Percentiles rank a stretch among this genome's conserved stretches.
phyloP scores from a whole-genome alignment of 257 asterid genomes.

The Rhazya stricta region DNA sequence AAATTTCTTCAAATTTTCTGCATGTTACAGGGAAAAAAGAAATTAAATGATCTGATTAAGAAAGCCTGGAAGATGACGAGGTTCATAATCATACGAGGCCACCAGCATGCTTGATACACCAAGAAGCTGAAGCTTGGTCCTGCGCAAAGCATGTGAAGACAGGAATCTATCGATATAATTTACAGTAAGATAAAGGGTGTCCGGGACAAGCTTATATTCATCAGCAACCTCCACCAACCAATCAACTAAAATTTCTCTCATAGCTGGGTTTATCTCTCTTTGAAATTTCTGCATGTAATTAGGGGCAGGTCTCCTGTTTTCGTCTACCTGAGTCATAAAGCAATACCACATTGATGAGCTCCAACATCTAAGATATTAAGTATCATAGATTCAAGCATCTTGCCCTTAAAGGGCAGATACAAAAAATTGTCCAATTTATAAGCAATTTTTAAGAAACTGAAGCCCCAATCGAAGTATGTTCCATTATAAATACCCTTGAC shows the following conservation, averaged over 20 bases:
- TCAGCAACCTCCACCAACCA: slow-evolving; percentile 92
- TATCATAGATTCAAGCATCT: background rate
- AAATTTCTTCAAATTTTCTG: slow-evolving; percentile 85
- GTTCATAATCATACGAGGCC: slow-evolving; percentile 62
- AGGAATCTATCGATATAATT: slow-evolving; percentile 66
- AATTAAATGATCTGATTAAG: background rate
- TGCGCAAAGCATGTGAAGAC: slow-evolving; percentile 42
- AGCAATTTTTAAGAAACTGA: background rate
- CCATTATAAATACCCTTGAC: background rate
- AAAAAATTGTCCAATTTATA: background rate
- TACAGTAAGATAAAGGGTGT: slow-evolving; percentile 67
- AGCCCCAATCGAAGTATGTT: background rate
- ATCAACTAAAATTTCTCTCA: slow-evolving; percentile 75
- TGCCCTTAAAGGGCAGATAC: background rate
- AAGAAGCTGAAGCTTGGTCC: slow-evolving; percentile 82
- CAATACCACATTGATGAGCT: slow-evolving; percentile 17
- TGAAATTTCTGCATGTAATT: slow-evolving; percentile 79
- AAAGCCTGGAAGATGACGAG: background rate
- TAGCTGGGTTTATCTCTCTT: slow-evolving; percentile 47
- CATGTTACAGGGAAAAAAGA: slow-evolving; percentile 14
- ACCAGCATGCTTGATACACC: slow-evolving; percentile 89
- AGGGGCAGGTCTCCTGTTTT: slow-evolving; percentile 55
- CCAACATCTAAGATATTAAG: background rate
- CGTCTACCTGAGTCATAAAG: slow-evolving; percentile 54
- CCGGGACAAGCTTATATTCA: slow-evolving; percentile 71